Evolutionary conservation across 2,329 filamentous ascomycete genomes (phyloP).

Genomic region (Coniochaeta hoffmannii): DNA sequence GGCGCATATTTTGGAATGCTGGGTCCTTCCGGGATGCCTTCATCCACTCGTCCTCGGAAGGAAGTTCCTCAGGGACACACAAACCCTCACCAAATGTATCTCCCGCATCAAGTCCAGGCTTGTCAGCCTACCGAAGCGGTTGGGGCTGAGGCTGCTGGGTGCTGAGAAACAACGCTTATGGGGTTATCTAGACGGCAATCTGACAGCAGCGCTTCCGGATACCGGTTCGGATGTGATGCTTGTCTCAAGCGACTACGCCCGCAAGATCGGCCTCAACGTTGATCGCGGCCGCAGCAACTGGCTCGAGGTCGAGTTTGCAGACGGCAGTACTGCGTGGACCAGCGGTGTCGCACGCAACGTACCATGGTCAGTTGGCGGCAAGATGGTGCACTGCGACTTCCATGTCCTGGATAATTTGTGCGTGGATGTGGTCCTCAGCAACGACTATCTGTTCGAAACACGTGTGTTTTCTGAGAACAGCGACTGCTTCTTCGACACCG

Average conservation of each 20-base stretch:
- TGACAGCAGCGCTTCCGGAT: neutral
- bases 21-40: slow-evolving; percentile 1
- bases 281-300: neutral
- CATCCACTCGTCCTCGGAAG: slow-evolving; percentile 6
- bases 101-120: slow-evolving; percentile 1
- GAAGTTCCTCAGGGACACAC: slow-evolving; percentile 1
- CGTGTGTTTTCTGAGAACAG: slow-evolving; percentile 3
- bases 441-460: slow-evolving; percentile 6
- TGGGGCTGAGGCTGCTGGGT: neutral
- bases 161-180: neutral
- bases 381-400: slow-evolving; percentile 6
- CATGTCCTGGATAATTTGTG: slow-evolving; percentile 8
- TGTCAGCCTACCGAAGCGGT: neutral
- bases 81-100: slow-evolving; percentile 3
- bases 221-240: slow-evolving; percentile 10
- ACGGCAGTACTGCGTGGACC: slow-evolving; percentile 3
- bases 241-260: slow-evolving; percentile 7
- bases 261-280: neutral
- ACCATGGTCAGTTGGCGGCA: neutral
- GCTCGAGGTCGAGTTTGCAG: neutral
- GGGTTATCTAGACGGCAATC: slow-evolving; percentile 4
- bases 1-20: neutral
- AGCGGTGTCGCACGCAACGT: slow-evolving; percentile 5
- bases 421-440: slow-evolving; percentile 8
- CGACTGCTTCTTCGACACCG: neutral